These are phyloP conservation scores for Agrostemma githago DNA, from an alignment of 148 eudicot genomes.

Conservation along the genomic window DNA sequence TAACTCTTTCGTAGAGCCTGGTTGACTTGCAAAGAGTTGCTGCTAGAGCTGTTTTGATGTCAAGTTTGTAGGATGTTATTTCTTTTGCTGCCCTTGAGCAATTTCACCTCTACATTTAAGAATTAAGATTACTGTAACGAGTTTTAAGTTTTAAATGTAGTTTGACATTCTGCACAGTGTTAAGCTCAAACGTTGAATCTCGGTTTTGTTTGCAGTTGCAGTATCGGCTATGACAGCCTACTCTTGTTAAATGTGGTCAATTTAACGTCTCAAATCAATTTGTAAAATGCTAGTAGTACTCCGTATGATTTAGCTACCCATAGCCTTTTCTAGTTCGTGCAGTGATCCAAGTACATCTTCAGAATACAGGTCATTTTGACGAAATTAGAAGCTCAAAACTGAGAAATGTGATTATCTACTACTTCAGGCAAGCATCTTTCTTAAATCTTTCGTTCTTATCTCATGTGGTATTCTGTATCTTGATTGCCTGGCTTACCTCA, in stretches of 20 bases:
- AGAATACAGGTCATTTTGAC: background rate
- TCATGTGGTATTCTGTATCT: background rate
- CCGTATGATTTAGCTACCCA: background rate
- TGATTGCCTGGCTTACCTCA: background rate
- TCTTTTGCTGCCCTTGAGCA: background rate
- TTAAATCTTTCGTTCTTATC: background rate
- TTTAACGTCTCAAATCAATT: too few relatives aligned
- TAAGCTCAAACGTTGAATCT: background rate
- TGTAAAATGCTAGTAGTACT: background rate
- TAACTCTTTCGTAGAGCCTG: background rate
- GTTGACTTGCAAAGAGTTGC: background rate
- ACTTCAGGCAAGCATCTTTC: conserved; percentile 1
- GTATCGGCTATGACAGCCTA: too few relatives aligned
- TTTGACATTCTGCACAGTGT: background rate
- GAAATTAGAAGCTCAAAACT: background rate
- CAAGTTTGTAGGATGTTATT: background rate
- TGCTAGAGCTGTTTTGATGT: background rate
- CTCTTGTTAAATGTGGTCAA: too few relatives aligned
- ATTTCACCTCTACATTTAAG: background rate
- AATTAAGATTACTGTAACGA: background rate
- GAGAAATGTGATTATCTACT: background rate
- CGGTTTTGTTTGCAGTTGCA: background rate
- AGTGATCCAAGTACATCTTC: background rate
- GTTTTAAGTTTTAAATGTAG: background rate
- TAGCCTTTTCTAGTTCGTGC: background rate